These are phyloP conservation scores for Annulohypoxylon stygium DNA, from an alignment of 495 filamentous ascomycete species.

Conservation along the genomic window DNA sequence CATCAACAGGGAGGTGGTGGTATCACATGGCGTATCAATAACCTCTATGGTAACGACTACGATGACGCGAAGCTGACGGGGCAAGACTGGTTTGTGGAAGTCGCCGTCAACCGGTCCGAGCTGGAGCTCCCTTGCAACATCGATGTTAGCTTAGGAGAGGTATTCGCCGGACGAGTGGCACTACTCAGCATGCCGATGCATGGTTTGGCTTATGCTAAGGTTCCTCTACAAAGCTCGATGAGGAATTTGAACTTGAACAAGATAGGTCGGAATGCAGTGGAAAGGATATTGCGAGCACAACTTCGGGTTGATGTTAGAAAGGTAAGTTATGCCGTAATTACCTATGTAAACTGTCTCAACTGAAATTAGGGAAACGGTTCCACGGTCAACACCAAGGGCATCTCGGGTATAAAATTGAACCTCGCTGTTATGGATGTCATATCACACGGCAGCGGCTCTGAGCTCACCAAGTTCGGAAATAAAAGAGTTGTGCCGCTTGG, in stretches of 20 bases:
- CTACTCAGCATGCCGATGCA: constrained; percentile 45
- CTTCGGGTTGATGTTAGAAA: constrained; percentile 32
- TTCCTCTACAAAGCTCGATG: constrained; percentile 30
- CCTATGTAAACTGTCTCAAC: too few relatives aligned
- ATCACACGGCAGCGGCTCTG: constrained; percentile 19
- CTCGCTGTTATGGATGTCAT: constrained; percentile 33
- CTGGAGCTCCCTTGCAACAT: constrained; percentile 51
- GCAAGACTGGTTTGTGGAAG: constrained; percentile 49
- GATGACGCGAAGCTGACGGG: not conserved
- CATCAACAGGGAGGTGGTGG: constrained; percentile 4
- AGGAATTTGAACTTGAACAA: not conserved
- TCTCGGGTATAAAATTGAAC: constrained; percentile 34
- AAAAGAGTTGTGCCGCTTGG: constrained; percentile 11
- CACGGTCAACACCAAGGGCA: constrained; percentile 14
- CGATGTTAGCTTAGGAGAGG: constrained; percentile 47
- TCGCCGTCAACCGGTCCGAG: constrained; percentile 51
- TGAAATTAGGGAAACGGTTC: constrained; percentile 21
- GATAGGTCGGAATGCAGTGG: not conserved
- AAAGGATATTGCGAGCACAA: constrained; percentile 19
- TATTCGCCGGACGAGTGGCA: constrained; percentile 37
- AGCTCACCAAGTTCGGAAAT: constrained; percentile 43
- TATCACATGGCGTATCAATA: constrained; percentile 50
- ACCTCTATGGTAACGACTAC: constrained; percentile 47
- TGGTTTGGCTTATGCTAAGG: constrained; percentile 37
- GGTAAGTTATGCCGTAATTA: constrained; percentile 44